phyloP scores from a whole-genome alignment of 108 stramenopile species.

The Cylindrotheca closterium region DNA sequence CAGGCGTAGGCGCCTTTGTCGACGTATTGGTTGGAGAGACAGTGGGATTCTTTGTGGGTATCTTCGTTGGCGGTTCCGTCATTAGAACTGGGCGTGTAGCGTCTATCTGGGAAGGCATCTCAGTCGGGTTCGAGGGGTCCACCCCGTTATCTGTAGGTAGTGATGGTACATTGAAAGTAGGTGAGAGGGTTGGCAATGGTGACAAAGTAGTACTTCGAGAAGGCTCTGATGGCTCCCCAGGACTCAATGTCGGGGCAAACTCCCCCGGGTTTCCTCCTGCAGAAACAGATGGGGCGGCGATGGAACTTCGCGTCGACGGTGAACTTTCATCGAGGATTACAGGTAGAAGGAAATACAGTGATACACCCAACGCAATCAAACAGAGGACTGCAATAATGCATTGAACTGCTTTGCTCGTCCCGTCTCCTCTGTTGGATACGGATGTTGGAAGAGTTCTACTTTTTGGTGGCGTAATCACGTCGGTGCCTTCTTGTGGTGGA shows the following conservation, averaged over 20 bases:
- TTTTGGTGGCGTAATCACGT: not conserved
- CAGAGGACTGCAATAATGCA: not conserved
- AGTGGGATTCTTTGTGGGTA: slow-evolving; percentile 3
- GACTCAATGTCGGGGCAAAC: too few species aligned
- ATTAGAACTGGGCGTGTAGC: too few species aligned
- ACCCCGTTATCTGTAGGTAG: too few species aligned
- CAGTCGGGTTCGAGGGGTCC: too few species aligned
- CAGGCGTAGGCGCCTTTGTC: not conserved
- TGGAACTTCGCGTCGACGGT: not conserved
- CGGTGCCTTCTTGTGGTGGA: not conserved
- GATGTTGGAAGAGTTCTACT: not conserved
- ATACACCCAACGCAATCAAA: not conserved
- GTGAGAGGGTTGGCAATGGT: slow-evolving; percentile 7
- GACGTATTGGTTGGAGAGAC: not conserved
- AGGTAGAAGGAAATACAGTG: not conserved
- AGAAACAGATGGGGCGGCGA: not conserved
- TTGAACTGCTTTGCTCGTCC: not conserved
- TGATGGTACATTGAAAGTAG: too few species aligned
- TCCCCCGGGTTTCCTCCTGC: too few species aligned
- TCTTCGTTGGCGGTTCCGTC: not conserved
- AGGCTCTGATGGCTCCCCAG: too few species aligned
- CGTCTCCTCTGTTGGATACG: not conserved
- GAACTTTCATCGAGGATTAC: not conserved
- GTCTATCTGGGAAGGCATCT: too few species aligned
- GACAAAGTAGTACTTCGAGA: not conserved